Base-by-base conservation (phyloP, 352 stramenopile genomes). In the Plasmopara viticola region DNA sequence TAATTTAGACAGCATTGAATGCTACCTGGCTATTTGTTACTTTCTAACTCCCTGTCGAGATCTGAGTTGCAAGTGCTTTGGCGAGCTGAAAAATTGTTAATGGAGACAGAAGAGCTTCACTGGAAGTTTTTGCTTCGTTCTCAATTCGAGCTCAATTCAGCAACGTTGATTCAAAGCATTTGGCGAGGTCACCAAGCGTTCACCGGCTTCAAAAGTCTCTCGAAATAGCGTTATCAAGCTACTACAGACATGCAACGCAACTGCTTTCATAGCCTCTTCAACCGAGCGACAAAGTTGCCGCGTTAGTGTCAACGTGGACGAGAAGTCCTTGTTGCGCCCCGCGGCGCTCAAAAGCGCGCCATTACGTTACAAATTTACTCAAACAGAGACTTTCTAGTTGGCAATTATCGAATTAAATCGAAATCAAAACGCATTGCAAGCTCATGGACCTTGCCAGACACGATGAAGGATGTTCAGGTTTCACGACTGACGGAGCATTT, bases 261-360 rank as follows among this genome's bases (percentile, higher is more conserved):
- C 20, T 25, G 3, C 1, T 25, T 25, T 3, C 20, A 25, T 35
- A 35, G 86, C 33, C 57, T 92, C n/a, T 90, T 81, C 46, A 57
- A 72, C 20, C 74, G 81, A 2, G 78, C 78, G 0, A 66, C 76
- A 6, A 64, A 62, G 9, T 44, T 90, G 10, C 82, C 78, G 0
- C 38, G 49, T 9, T 90, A 78, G 82, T 92, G 78, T 53, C 60
- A 81, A 14, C 34, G 72, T 15, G 77, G 78, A 7, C 73, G 68
- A 30, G 78, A 92, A 51, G 75, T 90, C 15, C 38, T 92, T 20
- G 65, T 87, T 6, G 74, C 73, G 0, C 66, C 68, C n/a, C 84
- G 69, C 18, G 53, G 87, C 17, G 77, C 78, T n/a, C 65, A 70
- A 28, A 82, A 77, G 25, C 76, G 70, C 18, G 78, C 77, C 0